Conservation (phyloP, 1,139 yeast species). For the Taphrina flavorubra region DNA sequence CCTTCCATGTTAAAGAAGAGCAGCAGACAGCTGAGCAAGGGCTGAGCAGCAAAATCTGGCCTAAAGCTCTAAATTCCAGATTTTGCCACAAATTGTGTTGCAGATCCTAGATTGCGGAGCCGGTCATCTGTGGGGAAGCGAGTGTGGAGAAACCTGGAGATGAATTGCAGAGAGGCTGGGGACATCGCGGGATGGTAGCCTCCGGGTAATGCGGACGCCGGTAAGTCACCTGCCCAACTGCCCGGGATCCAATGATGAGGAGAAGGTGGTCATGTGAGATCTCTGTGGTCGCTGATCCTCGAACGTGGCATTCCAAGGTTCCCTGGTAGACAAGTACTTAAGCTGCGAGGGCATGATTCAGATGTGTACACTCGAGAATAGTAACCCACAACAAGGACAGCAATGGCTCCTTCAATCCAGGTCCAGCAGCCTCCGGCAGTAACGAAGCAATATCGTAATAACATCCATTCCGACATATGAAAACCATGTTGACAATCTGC, state of each 20-base stretch:
- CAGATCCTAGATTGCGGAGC: neutral
- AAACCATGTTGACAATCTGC: neutral
- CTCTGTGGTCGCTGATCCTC: neutral
- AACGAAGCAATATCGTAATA: constrained; percentile 19
- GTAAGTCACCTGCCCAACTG: neutral
- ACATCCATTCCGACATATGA: neutral
- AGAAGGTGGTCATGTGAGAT: constrained; percentile 15
- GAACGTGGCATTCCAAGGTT: neutral
- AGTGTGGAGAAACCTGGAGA: neutral
- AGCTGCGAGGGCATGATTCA: neutral
- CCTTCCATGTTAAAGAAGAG: too few relatives aligned
- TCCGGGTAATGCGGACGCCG: neutral
- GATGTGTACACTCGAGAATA: too few relatives aligned
- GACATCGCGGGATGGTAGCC: too few relatives aligned
- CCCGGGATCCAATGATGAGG: neutral
- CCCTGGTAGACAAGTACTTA: neutral
- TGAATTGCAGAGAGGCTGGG: too few relatives aligned
- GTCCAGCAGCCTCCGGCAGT: constrained; percentile 17
- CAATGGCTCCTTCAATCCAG: constrained; percentile 26
- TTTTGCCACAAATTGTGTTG: neutral
- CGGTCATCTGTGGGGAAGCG: constrained; percentile 4
- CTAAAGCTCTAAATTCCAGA: neutral
- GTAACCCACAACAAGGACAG: neutral
- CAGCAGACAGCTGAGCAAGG: too few relatives aligned
- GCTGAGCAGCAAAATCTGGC: neutral